These are phyloP conservation scores for Gracilaria gracilis DNA, from an alignment of 23 red algal species.

Conservation along the genomic window DNA sequence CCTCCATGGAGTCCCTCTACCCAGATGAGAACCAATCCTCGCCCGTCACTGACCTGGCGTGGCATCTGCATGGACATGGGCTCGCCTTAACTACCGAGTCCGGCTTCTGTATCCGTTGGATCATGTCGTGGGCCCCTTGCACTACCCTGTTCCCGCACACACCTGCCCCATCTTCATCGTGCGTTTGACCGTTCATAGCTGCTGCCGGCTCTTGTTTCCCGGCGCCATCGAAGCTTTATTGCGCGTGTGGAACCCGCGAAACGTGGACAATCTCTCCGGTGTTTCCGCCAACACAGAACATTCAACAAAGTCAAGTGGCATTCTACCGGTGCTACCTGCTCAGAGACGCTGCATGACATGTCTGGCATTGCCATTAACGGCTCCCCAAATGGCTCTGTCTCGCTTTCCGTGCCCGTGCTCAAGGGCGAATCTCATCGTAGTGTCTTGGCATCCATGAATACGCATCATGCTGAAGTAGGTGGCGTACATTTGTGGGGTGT, in stretches of 20 bases:
- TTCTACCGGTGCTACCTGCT: not conserved
- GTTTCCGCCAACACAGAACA: slow-evolving; percentile 42
- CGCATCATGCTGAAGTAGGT: slow-evolving; percentile 52
- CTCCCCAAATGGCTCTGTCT: slow-evolving; percentile 34
- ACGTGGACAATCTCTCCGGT: slow-evolving; percentile 49
- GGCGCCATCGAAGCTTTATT: slow-evolving; percentile 38
- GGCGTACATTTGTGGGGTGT: slow-evolving; percentile 81
- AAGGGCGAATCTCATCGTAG: slow-evolving; percentile 56
- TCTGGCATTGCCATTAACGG: slow-evolving; percentile 69
- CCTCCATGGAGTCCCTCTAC: slow-evolving; percentile 65
- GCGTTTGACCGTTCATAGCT: slow-evolving; percentile 58
- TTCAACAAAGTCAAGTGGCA: slow-evolving; percentile 46
- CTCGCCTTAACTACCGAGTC: slow-evolving; percentile 47
- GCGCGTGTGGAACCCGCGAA: slow-evolving; percentile 67
- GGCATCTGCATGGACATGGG: slow-evolving; percentile 64
- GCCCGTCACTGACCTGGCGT: slow-evolving; percentile 40
- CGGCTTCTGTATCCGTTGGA: slow-evolving; percentile 60
- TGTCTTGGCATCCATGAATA: slow-evolving; percentile 51
- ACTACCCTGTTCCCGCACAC: slow-evolving; percentile 44
- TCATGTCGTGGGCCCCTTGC: slow-evolving; percentile 58
- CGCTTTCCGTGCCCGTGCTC: slow-evolving; percentile 61
- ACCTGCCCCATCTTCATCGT: slow-evolving; percentile 34
- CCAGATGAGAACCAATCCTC: slow-evolving; percentile 31
- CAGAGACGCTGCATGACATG: slow-evolving; percentile 60
- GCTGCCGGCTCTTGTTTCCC: slow-evolving; percentile 32